These are phyloP conservation scores for Hypoxylon intermedium DNA, from an alignment of 495 filamentous ascomycete genomes.

Conservation along the genomic window DNA sequence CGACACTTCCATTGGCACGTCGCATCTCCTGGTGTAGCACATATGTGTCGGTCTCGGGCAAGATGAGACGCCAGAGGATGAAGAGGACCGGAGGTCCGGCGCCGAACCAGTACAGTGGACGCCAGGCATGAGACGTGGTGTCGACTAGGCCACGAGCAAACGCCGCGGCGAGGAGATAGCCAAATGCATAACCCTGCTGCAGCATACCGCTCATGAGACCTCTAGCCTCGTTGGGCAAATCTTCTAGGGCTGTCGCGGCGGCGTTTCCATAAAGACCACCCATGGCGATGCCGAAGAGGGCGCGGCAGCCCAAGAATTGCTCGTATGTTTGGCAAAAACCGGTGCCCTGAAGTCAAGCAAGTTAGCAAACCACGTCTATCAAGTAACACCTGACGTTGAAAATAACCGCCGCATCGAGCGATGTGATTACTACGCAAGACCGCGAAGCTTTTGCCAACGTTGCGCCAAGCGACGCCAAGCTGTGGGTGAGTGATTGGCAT, in stretches of 20 bases:
- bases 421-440: conserved; percentile 4
- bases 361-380: no score
- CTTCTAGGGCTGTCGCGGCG: conserved; percentile 84
- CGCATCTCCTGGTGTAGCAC: conserved; percentile 67
- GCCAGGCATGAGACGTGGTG: conserved; percentile 76
- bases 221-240: conserved; percentile 75
- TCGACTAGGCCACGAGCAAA: conserved; percentile 76
- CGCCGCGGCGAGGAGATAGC: conserved; percentile 80
- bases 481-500: conserved; percentile 24
- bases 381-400: neutral
- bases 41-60: conserved; percentile 79
- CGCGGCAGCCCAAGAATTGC: conserved; percentile 79
- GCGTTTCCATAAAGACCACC: conserved; percentile 88
- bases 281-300: conserved; percentile 91
- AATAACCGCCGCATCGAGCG: neutral
- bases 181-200: conserved; percentile 90
- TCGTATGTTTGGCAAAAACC: conserved; percentile 80
- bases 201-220: conserved; percentile 82
- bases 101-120: conserved; percentile 88
- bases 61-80: conserved; percentile 75
- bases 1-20: conserved; percentile 55
- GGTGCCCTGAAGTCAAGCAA: conserved; percentile 57
- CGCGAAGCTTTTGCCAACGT: conserved; percentile 45
- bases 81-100: conserved; percentile 81
- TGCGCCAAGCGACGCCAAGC: conserved; percentile 43